A percentile compares a stretch with the other conserved stretches of the same genome.
phyloP scores from a whole-genome alignment of 108 stramenopile genomes.

The Skeletonema menzelii region DNA sequence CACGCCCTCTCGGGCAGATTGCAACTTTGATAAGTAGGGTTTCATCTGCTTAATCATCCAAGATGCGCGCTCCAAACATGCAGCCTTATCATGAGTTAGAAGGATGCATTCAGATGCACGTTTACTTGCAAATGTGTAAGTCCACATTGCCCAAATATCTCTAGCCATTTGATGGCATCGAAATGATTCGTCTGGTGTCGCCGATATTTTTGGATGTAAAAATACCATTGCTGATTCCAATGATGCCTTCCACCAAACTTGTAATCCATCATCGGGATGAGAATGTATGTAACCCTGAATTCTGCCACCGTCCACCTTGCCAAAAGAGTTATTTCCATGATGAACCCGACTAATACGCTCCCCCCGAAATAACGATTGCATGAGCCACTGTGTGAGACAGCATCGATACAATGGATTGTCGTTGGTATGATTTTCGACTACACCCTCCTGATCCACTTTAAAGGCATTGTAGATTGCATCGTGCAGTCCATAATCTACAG shows the following conservation, averaged over 20 bases:
- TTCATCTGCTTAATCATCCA: neutral
- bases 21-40: constrained; percentile 1
- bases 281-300: neutral
- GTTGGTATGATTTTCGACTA: neutral
- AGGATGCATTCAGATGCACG: neutral
- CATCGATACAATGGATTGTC: neutral
- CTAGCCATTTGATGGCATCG: neutral
- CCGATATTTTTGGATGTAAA: neutral
- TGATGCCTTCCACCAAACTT: neutral
- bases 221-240: neutral
- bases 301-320: neutral
- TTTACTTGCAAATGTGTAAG: neutral
- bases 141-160: neutral
- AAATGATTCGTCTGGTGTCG: neutral
- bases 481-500: neutral
- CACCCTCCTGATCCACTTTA: neutral
- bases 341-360: constrained; percentile 1
- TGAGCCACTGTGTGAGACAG: neutral
- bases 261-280: neutral
- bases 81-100: neutral
- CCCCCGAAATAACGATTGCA: neutral
- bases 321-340: neutral
- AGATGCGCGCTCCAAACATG: neutral
- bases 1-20: neutral
- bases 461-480: neutral